Percentiles rank a stretch among this genome's conserved stretches.
These are phyloP conservation scores for Saccharum hybrid DNA, from an alignment of 202 grass and related monocot genomes.

Conservation along the genomic window DNA sequence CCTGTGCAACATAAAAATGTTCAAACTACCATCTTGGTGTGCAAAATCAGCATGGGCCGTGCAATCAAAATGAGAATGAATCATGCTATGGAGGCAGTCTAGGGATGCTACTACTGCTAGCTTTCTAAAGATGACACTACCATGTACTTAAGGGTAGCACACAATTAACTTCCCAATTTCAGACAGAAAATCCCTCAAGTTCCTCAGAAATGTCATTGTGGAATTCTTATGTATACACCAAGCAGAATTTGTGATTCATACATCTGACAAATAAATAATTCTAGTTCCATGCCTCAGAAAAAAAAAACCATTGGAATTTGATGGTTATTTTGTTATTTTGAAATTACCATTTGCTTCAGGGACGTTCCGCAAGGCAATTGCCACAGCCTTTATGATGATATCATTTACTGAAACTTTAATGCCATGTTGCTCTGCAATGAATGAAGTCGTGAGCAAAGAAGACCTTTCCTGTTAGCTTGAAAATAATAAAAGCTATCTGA, in stretches of 20 bases:
- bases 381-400: slow-evolving; percentile 96
- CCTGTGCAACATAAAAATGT: slow-evolving; percentile 14
- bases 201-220: not conserved
- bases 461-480: slow-evolving; percentile 18
- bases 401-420: slow-evolving; percentile 98
- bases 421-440: slow-evolving; percentile 81
- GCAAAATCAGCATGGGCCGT: not conserved
- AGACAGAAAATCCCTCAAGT: slow-evolving; percentile 13
- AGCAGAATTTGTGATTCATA: slow-evolving; percentile 2
- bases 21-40: slow-evolving; percentile 11
- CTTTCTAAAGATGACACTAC: slow-evolving; percentile 8
- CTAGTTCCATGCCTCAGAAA: not conserved
- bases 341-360: slow-evolving; percentile 93
- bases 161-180: slow-evolving; percentile 6
- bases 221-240: not conserved
- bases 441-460: slow-evolving; percentile 28
- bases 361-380: slow-evolving; percentile 87
- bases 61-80: slow-evolving; percentile 35
- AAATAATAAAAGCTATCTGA: slow-evolving; percentile 4
- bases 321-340: not conserved
- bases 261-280: slow-evolving; percentile 16
- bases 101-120: slow-evolving; percentile 10
- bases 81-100: not conserved
- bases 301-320: slow-evolving; percentile 21
- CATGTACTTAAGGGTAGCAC: not conserved